Percentiles rank a stretch among this genome's conserved stretches.
Evolutionary conservation across 2,329 filamentous ascomycete species (phyloP).

Genomic region (Malbranchea zuffiana): DNA sequence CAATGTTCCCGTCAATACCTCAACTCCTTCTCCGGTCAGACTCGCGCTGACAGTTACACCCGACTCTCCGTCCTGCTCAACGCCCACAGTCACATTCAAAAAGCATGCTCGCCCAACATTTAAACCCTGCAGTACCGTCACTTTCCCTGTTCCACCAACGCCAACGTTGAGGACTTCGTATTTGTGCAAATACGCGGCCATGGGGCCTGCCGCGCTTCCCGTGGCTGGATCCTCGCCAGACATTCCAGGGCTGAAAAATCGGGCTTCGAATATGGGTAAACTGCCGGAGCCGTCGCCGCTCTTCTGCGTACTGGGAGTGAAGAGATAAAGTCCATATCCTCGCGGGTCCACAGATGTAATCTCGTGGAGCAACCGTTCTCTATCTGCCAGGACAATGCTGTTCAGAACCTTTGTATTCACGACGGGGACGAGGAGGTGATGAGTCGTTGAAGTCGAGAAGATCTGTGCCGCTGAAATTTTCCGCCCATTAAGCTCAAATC

Average conservation of each 20-base stretch:
- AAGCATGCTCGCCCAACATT: constrained; percentile 14
- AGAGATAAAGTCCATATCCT: constrained; percentile 16
- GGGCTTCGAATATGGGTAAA: constrained; percentile 11
- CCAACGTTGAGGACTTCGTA: constrained; percentile 4
- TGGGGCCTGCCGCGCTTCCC: constrained; percentile 16
- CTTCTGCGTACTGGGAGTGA: background rate
- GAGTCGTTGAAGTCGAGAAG: constrained; percentile 14
- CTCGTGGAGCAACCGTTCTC: constrained; percentile 11
- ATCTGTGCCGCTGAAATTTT: constrained; percentile 7
- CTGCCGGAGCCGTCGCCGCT: background rate
- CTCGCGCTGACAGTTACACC: constrained; percentile 6
- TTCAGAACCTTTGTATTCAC: constrained; percentile 11
- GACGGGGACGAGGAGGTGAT: constrained; percentile 15
- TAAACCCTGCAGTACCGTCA: constrained; percentile 15
- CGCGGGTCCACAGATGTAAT: constrained; percentile 10
- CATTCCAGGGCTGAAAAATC: constrained; percentile 18
- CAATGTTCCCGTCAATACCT: constrained; percentile 8
- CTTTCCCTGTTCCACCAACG: background rate
- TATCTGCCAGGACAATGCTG: constrained; percentile 7
- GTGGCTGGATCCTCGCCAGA: constrained; percentile 17
- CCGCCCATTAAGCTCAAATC: constrained; percentile 6
- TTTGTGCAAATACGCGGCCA: constrained; percentile 14
- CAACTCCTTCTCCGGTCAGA: constrained; percentile 5
- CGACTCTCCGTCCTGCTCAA: background rate
- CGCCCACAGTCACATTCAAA: constrained; percentile 11